Percentiles rank a stretch among this genome's conserved stretches.
These are phyloP conservation scores for Rosa persica DNA, from an alignment of 306 rosid genomes.

Conservation along the genomic window DNA sequence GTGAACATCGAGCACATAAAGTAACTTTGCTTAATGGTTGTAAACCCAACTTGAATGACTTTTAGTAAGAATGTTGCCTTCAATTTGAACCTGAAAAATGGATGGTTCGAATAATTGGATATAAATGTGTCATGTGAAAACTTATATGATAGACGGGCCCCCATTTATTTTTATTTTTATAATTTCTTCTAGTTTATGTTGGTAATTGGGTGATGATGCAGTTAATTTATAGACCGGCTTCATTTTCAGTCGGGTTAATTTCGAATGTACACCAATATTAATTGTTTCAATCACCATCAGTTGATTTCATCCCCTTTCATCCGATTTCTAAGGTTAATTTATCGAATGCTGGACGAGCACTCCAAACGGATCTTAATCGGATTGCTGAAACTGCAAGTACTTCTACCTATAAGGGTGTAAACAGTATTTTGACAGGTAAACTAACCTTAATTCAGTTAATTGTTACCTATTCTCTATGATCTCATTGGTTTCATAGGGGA, in stretches of 20 bases:
- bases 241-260: background rate
- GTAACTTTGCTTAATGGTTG: background rate
- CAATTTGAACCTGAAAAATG: background rate
- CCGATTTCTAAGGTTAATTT: background rate
- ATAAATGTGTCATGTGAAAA: background rate
- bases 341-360: background rate
- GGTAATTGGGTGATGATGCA: background rate
- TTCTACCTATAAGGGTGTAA: background rate
- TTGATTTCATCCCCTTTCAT: background rate
- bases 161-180: too few relatives aligned
- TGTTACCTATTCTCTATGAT: background rate
- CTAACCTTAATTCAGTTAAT: background rate
- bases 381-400: background rate
- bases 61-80: background rate
- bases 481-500: background rate
- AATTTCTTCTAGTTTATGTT: background rate
- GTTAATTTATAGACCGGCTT: background rate
- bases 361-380: constrained; percentile 2
- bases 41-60: background rate
- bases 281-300: background rate
- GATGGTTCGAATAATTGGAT: background rate
- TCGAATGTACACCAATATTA: background rate
- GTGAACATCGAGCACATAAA: background rate
- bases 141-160: background rate
- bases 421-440: background rate